Conservation (phyloP, 2,329 filamentous ascomycete genomes). For the Teratosphaeria viscida region DNA sequence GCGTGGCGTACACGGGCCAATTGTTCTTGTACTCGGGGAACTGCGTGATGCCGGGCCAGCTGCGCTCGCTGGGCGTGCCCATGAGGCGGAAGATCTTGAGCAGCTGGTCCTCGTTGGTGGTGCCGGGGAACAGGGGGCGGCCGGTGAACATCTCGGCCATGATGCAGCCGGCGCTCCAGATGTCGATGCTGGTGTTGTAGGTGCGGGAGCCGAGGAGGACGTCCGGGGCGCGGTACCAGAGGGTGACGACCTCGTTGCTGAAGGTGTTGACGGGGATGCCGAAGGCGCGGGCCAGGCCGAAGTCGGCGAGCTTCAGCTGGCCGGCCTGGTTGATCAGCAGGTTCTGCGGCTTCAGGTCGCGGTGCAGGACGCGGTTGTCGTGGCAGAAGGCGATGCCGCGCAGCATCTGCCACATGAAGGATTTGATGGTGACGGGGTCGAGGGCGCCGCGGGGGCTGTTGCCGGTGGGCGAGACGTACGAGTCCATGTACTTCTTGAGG, state of each 20-base stretch:
- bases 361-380: conserved; percentile 89
- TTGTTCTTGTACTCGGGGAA: conserved; percentile 97
- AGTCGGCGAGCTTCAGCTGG: conserved; percentile 84
- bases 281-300: conserved; percentile 86
- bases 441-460: conserved; percentile 74
- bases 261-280: conserved; percentile 98
- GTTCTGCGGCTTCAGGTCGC: conserved; percentile 93
- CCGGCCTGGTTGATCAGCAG: conserved; percentile 89
- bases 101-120: conserved; percentile 95
- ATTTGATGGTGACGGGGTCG: conserved; percentile 86
- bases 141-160: conserved; percentile 99
- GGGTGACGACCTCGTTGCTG: conserved; percentile 91
- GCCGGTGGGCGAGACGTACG: conserved; percentile 41
- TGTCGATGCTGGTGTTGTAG: conserved; percentile 99
- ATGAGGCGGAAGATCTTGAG: conserved; percentile 96
- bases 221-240: conserved; percentile 96
- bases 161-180: conserved; percentile 98
- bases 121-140: conserved; percentile 88
- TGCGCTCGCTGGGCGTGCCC: conserved; percentile 91
- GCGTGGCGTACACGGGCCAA: conserved; percentile 88
- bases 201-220: conserved; percentile 87
- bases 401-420: conserved; percentile 97
- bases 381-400: conserved; percentile 97
- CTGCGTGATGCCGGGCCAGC: conserved; percentile 89
- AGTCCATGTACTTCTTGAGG: conserved; percentile 96